Evolutionary conservation across 148 eudicot genomes (phyloP).

Genomic region (Chenopodium berlandieri): DNA sequence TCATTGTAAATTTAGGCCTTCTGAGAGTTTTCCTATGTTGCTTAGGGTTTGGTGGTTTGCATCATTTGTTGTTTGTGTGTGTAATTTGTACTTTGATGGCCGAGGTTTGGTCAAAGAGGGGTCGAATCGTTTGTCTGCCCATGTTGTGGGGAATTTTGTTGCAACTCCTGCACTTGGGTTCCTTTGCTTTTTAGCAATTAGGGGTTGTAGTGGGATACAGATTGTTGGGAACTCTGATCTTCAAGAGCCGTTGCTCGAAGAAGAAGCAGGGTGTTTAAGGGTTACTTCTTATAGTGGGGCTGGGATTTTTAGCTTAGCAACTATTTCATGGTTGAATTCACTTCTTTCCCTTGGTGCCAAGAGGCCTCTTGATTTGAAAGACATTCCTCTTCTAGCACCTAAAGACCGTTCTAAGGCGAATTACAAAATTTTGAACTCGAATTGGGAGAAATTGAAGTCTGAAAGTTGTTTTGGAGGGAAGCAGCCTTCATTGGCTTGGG

Average conservation of each 20-base stretch:
- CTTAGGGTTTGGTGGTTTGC: constrained; percentile 88
- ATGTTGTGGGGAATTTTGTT: constrained; percentile 65
- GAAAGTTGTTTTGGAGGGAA: constrained; percentile 37
- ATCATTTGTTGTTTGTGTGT: constrained; percentile 61
- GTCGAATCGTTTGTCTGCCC: constrained; percentile 52
- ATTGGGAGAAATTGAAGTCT: constrained; percentile 77
- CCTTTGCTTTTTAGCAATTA: constrained; percentile 63
- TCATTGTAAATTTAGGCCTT: constrained; percentile 56
- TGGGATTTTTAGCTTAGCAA: constrained; percentile 71
- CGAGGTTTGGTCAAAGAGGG: constrained; percentile 53
- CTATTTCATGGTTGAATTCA: constrained; percentile 94
- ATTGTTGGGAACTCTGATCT: constrained; percentile 62
- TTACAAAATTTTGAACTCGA: constrained; percentile 64
- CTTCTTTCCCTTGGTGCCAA: constrained; percentile 81
- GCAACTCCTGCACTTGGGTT: constrained; percentile 69
- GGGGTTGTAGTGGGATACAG: constrained; percentile 74
- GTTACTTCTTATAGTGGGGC: constrained; percentile 91
- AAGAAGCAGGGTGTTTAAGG: constrained; percentile 79
- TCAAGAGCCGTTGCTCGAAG: constrained; percentile 87
- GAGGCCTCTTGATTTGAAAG: constrained; percentile 87
- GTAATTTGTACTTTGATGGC: constrained; percentile 63
- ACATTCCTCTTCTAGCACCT: constrained; percentile 87
- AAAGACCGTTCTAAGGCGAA: constrained; percentile 79
- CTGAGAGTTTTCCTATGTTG: constrained; percentile 65
- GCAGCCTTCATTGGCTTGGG: constrained; percentile 76